Evolutionary conservation across 2,329 filamentous ascomycete species (phyloP).

Genomic region (Rhinocladiella mackenziei): DNA sequence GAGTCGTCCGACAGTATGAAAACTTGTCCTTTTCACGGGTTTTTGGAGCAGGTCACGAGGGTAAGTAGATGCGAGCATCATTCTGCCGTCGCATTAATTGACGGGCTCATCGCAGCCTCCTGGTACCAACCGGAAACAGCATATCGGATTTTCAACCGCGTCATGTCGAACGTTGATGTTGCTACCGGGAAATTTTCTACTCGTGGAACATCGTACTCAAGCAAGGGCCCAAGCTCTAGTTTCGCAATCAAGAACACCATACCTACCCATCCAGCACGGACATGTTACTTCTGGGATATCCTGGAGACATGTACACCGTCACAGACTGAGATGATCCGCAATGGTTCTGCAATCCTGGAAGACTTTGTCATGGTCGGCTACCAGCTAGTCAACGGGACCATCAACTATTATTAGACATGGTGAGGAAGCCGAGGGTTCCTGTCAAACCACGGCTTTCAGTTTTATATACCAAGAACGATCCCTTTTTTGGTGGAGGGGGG

Average conservation of each 20-base stretch:
- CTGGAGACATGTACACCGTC: conserved; percentile 43
- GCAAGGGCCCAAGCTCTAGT: conserved; percentile 21
- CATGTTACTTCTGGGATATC: conserved; percentile 46
- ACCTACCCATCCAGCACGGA: conserved; percentile 38
- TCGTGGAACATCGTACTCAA: conserved; percentile 33
- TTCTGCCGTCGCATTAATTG: not conserved
- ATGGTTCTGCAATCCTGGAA: conserved; percentile 44
- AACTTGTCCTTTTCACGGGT: conserved; percentile 51
- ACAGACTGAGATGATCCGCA: conserved; percentile 40
- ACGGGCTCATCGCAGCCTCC: conserved; percentile 39
- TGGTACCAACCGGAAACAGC: conserved; percentile 54
- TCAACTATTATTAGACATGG: too few species aligned
- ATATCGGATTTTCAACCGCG: conserved; percentile 53
- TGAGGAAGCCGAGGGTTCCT: too few species aligned
- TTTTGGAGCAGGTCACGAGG: conserved; percentile 35
- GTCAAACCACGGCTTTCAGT: too few species aligned
- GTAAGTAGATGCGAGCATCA: conserved; percentile 2
- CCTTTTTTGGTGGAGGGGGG: too few species aligned
- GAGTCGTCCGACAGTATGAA: conserved; percentile 40
- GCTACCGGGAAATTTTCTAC: conserved; percentile 50
- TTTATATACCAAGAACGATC: too few species aligned
- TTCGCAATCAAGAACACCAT: conserved; percentile 33
- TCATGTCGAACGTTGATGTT: conserved; percentile 50
- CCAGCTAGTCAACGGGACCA: not conserved
- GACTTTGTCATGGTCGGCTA: conserved; percentile 43